These are phyloP conservation scores for Juncus inflexus DNA, from an alignment of 176 grass and related monocot genomes.

Conservation along the genomic window DNA sequence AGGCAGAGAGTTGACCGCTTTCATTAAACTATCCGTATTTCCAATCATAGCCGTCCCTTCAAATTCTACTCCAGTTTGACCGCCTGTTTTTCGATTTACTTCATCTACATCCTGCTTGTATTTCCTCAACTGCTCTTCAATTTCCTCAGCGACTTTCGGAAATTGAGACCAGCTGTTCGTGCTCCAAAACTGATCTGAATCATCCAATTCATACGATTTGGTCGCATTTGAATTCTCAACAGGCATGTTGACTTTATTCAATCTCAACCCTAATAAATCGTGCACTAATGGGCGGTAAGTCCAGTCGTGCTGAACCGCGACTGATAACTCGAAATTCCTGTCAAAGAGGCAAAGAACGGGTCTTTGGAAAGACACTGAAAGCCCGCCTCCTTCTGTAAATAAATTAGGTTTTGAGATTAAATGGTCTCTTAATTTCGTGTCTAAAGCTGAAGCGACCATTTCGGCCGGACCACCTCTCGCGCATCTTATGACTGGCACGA, in stretches of 20 bases:
- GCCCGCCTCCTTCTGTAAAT: slow-evolving; percentile 49
- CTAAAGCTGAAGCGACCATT: slow-evolving; percentile 58
- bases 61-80: slow-evolving; percentile 69
- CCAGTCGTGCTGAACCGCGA: slow-evolving; percentile 88
- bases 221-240: slow-evolving; percentile 25
- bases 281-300: slow-evolving; percentile 86
- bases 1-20: slow-evolving; percentile 84
- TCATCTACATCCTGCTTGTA: slow-evolving; percentile 98
- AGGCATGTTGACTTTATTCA: slow-evolving; percentile 51
- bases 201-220: slow-evolving; percentile 81
- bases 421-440: slow-evolving; percentile 59
- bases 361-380: slow-evolving; percentile 61
- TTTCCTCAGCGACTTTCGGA: slow-evolving; percentile 81
- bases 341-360: slow-evolving; percentile 78
- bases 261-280: slow-evolving; percentile 70
- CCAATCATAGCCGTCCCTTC: slow-evolving; percentile 89
- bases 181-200: slow-evolving; percentile 79
- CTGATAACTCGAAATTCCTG: slow-evolving; percentile 71
- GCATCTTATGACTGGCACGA: slow-evolving; percentile 72
- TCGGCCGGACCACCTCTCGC: slow-evolving; percentile 59
- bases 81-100: slow-evolving; percentile 72
- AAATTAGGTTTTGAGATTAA: slow-evolving; percentile 67
- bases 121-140: slow-evolving; percentile 62
- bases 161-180: slow-evolving; percentile 83
- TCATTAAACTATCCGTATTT: slow-evolving; percentile 91